A percentile compares a stretch with the other conserved stretches of the same genome.
These are phyloP conservation scores for Candida glucosophila DNA, from an alignment of 1,139 yeast species.

Conservation along the genomic window DNA sequence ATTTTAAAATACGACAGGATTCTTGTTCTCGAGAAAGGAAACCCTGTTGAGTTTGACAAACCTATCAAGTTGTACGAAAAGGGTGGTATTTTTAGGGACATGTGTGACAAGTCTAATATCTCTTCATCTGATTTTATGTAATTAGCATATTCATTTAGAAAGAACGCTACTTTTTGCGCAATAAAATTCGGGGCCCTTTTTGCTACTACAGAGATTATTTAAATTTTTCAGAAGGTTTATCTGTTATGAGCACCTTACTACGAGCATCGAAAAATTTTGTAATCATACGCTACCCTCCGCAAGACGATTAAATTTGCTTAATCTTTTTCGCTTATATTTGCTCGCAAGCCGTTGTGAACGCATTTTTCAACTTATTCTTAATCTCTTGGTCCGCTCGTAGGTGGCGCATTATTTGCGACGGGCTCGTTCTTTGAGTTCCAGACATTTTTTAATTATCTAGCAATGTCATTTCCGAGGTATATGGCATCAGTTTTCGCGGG, in stretches of 20 bases:
- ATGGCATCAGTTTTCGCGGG: conserved; percentile 55
- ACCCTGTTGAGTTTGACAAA: conserved; percentile 13
- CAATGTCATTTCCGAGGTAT: conserved; percentile 46
- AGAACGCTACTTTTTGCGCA: too few species aligned
- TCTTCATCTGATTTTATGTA: conserved; percentile 1
- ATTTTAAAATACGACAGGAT: conserved; percentile 29
- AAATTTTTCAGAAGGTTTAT: too few species aligned
- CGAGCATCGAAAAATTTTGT: too few species aligned
- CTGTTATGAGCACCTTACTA: too few species aligned
- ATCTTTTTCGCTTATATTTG: conserved; percentile 28
- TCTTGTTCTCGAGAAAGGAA: conserved; percentile 25
- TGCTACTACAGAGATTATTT: too few species aligned
- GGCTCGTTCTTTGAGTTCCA: conserved; percentile 26
- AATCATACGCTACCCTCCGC: too few species aligned
- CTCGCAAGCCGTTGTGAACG: too few species aligned
- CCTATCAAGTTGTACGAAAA: conserved; percentile 15
- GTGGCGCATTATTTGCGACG: conserved; percentile 16
- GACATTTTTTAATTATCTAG: conserved; percentile 41
- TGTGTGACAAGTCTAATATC: conserved; percentile 55
- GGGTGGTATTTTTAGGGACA: conserved; percentile 32
- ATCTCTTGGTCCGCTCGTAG: conserved; percentile 22
- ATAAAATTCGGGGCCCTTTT: too few species aligned
- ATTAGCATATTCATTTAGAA: too few species aligned
- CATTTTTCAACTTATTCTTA: too few species aligned
- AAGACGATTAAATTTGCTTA: conserved; percentile 18